A percentile compares a stretch with the other conserved stretches of the same genome.
Evolutionary conservation across 1,284 basidiomycete genomes (phyloP).

Genomic region (Cystobasidium pallidum): DNA sequence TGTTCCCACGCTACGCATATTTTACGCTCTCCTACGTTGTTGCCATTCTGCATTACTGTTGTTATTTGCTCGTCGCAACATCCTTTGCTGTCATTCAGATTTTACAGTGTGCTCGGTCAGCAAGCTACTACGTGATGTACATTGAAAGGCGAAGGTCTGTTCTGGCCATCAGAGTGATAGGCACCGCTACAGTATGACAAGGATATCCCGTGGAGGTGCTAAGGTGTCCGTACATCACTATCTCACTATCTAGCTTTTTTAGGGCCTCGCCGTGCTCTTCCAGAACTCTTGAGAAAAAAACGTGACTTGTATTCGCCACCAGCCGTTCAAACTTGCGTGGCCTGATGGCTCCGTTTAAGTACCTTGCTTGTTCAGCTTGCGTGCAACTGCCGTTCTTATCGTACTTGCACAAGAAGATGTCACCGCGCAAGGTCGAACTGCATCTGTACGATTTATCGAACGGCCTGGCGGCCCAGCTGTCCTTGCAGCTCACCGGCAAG

Average conservation of each 20-base stretch:
- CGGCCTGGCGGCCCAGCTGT: slow-evolving; percentile 54
- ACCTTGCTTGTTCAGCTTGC: slow-evolving; percentile 1
- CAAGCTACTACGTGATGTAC: no score
- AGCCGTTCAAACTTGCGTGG: background rate
- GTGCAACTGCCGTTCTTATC: background rate
- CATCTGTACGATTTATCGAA: slow-evolving; percentile 56
- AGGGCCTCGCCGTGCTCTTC: background rate
- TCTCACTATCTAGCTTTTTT: background rate
- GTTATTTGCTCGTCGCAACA: no score
- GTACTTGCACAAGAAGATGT: background rate
- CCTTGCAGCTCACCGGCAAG: slow-evolving; percentile 51
- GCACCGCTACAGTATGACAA: no score
- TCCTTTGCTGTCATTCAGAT: no score
- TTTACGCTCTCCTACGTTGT: background rate
- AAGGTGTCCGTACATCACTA: background rate
- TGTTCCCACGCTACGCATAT: background rate
- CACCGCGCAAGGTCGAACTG: slow-evolving; percentile 49
- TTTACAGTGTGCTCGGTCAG: no score
- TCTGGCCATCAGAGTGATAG: no score
- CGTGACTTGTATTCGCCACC: background rate
- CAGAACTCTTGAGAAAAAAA: slow-evolving; percentile 2
- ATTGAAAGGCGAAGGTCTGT: no score
- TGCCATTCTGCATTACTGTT: background rate
- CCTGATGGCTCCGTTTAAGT: background rate
- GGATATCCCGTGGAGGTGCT: no score